These are phyloP conservation scores for Boechera retrofracta DNA, from an alignment of 345 rosid genomes.

Conservation along the genomic window DNA sequence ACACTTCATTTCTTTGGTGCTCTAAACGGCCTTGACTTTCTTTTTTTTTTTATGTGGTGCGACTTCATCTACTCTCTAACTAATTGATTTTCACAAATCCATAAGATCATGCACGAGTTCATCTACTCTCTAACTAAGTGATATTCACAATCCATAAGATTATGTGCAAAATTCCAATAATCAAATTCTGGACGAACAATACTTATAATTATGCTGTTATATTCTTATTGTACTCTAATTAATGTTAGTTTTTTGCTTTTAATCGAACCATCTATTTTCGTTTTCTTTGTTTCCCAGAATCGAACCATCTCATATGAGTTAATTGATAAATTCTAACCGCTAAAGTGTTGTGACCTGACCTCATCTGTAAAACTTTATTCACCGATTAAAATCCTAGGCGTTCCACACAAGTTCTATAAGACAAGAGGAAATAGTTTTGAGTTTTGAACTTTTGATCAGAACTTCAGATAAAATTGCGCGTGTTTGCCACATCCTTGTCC, in stretches of 20 bases:
- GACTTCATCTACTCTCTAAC: too few relatives aligned
- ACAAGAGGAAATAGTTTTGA: constrained; percentile 28
- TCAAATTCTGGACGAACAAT: too few relatives aligned
- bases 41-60: too few relatives aligned
- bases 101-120: too few relatives aligned
- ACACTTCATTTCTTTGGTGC: not conserved
- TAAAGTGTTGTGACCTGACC: not conserved
- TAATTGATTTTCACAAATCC: too few relatives aligned
- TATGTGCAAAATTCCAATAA: too few relatives aligned
- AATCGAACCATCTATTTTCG: not conserved
- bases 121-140: too few relatives aligned
- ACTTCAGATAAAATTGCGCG: constrained; percentile 37
- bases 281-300: not conserved
- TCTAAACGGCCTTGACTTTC: too few relatives aligned
- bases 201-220: not conserved
- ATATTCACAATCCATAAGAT: too few relatives aligned
- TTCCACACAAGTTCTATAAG: constrained; percentile 4
- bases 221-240: not conserved
- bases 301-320: constrained; percentile 10
- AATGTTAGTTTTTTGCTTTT: not conserved
- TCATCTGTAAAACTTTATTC: constrained; percentile 1
- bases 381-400: constrained; percentile 10
- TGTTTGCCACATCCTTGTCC: constrained; percentile 36
- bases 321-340: not conserved
- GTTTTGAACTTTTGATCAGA: constrained; percentile 9